These are phyloP conservation scores for Cryptococcus jaspeensis DNA, from an alignment of 1,284 basidiomycete genomes.

Conservation along the genomic window DNA sequence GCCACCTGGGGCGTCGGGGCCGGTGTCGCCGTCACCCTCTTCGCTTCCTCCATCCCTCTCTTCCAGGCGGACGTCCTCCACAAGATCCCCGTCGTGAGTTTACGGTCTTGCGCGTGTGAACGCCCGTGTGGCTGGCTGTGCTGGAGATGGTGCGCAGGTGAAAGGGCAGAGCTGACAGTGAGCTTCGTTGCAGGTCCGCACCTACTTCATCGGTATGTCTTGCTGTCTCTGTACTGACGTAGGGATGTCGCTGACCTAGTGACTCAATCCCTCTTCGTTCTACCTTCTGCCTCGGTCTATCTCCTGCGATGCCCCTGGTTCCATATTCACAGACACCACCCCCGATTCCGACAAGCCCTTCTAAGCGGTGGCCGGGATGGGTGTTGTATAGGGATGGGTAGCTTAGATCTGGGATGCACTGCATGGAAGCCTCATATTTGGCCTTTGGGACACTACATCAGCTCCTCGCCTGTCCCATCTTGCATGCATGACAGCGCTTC, in stretches of 20 bases:
- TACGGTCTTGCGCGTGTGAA: not conserved
- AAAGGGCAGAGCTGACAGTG: not conserved
- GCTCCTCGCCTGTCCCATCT: not conserved
- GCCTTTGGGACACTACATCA: not conserved
- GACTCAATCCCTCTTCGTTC: too few species aligned
- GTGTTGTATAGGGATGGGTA: not conserved
- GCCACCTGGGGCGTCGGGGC: slow-evolving; percentile 46
- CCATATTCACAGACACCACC: slow-evolving; percentile 38
- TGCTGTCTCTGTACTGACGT: not conserved
- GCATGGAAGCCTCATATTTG: slow-evolving; percentile 3
- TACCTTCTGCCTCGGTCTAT: not conserved
- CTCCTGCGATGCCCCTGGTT: not conserved
- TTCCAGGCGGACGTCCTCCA: slow-evolving; percentile 49
- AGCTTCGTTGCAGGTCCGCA: slow-evolving; percentile 19
- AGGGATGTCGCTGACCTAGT: not conserved
- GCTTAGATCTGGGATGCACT: not conserved
- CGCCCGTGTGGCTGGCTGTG: not conserved
- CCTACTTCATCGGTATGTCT: slow-evolving; percentile 37
- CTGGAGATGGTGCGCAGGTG: not conserved
- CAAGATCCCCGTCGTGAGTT: slow-evolving; percentile 47
- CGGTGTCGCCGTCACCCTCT: slow-evolving; percentile 44
- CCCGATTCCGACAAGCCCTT: slow-evolving; percentile 52
- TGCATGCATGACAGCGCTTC: not conserved
- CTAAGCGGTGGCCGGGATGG: slow-evolving; percentile 23
- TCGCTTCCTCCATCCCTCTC: slow-evolving; percentile 46